Base-by-base conservation (phyloP, 345 rosid species). In the Eucalyptus grandis region DNA sequence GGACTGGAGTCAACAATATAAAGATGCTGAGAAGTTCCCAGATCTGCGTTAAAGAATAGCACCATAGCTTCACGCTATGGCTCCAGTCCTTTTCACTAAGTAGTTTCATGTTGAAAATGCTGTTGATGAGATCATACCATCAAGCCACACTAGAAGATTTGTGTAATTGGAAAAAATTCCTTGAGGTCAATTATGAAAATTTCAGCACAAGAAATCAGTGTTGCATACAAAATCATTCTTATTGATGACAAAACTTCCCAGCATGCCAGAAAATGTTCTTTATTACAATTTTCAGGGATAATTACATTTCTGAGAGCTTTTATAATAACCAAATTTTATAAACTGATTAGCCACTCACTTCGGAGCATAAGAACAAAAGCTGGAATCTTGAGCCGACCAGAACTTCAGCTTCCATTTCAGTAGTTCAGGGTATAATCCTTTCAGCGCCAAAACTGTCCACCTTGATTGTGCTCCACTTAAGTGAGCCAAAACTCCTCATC, bases 161-260 rank as follows among this genome's bases (percentile, higher is more conserved):
- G 1, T 51, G 4, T 17, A 17, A 17, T 17, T 51, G 54, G 9
- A 51, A 51, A 51, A 51, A 51, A 51, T 17, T 51, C 54, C 54
- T 0, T 51, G 54, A 51, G 54, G 22, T 51, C 54, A 51, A 51
- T 51, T 51, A 51, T 51, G 9, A 51, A 51, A 17, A 51, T 51
- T 0, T 51, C 54, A 51, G 54, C 22, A 17, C 0, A 0, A 51
- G 0, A 0, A 51, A 51, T 51, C 54, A 51, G 22, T 51, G 22
- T 51, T 0, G 4, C 54, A 51, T 17, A 51, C 54, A 51, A 51
- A 51, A 51, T 51, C 56, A 17, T 51, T 51, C 56, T 51, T 51
- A 51, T 51, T 51, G 22, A 51, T 51, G 56, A 51, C 56, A 51
- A 51, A 51, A 51, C 4, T 51, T 51, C 0, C 56, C 56, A 51